These are phyloP conservation scores for Wickerhamomyces sp. DNA, from an alignment of 1,139 yeast species.

Conservation along the genomic window DNA sequence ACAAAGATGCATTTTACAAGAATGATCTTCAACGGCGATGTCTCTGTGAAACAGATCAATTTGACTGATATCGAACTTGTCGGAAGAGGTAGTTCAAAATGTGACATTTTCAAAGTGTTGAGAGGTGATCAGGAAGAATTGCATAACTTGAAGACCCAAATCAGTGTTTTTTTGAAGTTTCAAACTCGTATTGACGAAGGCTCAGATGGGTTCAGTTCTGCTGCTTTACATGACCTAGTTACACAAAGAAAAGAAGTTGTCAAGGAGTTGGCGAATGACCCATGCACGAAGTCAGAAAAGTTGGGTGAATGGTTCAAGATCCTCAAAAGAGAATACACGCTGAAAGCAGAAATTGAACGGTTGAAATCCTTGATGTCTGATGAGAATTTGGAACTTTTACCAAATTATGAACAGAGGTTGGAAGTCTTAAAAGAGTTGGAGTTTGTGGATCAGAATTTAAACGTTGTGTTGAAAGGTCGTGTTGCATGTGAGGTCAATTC, in stretches of 20 bases:
- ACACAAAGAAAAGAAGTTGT: conserved; percentile 40
- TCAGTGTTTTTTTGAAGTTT: conserved; percentile 34
- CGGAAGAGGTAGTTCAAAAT: conserved; percentile 38
- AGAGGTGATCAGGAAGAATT: conserved; percentile 39
- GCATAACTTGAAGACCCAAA: conserved; percentile 36
- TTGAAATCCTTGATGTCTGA: conserved; percentile 67
- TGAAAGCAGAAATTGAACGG: conserved; percentile 47
- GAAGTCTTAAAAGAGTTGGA: conserved; percentile 68
- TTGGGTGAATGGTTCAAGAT: conserved; percentile 46
- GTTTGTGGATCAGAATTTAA: conserved; percentile 70
- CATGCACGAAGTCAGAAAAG: conserved; percentile 31
- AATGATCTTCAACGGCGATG: conserved; percentile 30
- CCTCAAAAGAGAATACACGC: conserved; percentile 39
- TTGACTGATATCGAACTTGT: conserved; percentile 46
- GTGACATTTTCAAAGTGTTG: conserved; percentile 38
- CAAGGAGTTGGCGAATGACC: conserved; percentile 30
- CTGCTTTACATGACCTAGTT: conserved; percentile 48
- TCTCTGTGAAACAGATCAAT: conserved; percentile 39
- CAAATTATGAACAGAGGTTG: conserved; percentile 89
- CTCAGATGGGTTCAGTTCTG: conserved; percentile 40
- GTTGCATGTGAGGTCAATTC: conserved; percentile 84
- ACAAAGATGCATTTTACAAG: conserved; percentile 27
- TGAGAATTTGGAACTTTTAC: conserved; percentile 83
- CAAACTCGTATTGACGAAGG: conserved; percentile 45
- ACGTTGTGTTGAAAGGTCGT: conserved; percentile 80